These are phyloP conservation scores for Fusarium transvaalense DNA, from an alignment of 2,329 filamentous ascomycete genomes.

Conservation along the genomic window DNA sequence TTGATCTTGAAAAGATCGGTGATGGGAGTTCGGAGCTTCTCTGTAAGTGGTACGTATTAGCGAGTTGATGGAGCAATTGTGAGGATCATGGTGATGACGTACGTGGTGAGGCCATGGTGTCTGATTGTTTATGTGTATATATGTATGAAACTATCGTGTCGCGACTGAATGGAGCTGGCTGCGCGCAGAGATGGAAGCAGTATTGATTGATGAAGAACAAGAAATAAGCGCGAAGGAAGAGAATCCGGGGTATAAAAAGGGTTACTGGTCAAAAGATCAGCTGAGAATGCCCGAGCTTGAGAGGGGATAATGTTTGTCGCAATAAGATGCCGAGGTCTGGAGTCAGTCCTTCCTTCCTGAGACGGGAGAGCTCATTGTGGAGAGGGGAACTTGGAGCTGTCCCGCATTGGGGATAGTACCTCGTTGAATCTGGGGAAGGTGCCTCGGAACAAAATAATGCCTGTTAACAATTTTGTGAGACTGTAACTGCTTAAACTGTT, in stretches of 20 bases:
- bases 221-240: background rate
- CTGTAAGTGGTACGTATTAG: slow-evolving; percentile 43
- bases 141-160: slow-evolving; percentile 22
- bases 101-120: slow-evolving; percentile 84
- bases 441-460: slow-evolving; percentile 43
- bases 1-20: slow-evolving; percentile 99
- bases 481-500: background rate
- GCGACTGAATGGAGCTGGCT: slow-evolving; percentile 25
- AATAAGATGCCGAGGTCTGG: slow-evolving; percentile 46
- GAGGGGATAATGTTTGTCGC: slow-evolving; percentile 24
- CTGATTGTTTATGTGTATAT: slow-evolving; percentile 20
- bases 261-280: slow-evolving; percentile 26
- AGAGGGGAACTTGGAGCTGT: slow-evolving; percentile 7
- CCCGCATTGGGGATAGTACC: slow-evolving; percentile 32
- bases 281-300: slow-evolving; percentile 20
- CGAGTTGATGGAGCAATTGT: slow-evolving; percentile 8
- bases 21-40: slow-evolving; percentile 83
- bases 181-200: slow-evolving; percentile 1
- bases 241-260: slow-evolving; percentile 41
- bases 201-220: slow-evolving; percentile 11
- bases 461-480: slow-evolving; percentile 16
- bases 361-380: slow-evolving; percentile 23
- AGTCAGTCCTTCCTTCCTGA: slow-evolving; percentile 29
- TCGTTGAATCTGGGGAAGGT: slow-evolving; percentile 46
- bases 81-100: slow-evolving; percentile 57